phyloP scores from a whole-genome alignment of 2,329 filamentous ascomycete species.

The Magnaporthales sp. region DNA sequence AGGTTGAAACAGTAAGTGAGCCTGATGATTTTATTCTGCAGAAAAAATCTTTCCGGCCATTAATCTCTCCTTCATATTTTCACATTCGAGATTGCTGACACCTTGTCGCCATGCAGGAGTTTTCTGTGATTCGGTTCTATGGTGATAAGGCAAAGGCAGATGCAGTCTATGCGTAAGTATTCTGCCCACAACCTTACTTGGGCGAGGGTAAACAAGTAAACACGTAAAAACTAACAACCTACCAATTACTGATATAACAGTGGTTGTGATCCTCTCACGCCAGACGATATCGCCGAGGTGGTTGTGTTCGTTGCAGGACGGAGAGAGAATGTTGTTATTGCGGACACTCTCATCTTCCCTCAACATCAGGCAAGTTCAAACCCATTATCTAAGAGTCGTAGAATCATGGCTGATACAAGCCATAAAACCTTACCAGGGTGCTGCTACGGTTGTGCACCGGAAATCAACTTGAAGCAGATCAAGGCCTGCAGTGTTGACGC shows the following conservation, averaged over 20 bases:
- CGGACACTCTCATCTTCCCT: constrained; percentile 79
- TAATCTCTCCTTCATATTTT: background rate
- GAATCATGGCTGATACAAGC: background rate
- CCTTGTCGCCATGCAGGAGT: constrained; percentile 46
- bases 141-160: constrained; percentile 86
- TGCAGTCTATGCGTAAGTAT: constrained; percentile 70
- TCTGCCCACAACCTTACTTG: background rate
- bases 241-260: constrained; percentile 26
- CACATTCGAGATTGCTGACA: background rate
- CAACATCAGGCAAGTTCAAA: constrained; percentile 62
- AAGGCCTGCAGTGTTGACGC: background rate
- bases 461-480: constrained; percentile 11
- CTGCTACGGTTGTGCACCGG: constrained; percentile 21
- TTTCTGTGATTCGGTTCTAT: constrained; percentile 79
- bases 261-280: constrained; percentile 73
- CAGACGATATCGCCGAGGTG: constrained; percentile 84
- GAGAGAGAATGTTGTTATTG: constrained; percentile 83
- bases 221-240: constrained; percentile 5
- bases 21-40: background rate
- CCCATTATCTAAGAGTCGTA: background rate
- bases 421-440: constrained; percentile 14
- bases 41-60: background rate
- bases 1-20: constrained; percentile 69
- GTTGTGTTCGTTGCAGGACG: constrained; percentile 79
- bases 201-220: background rate